Percentiles rank a stretch among this genome's conserved stretches.
Conservation (phyloP, 2,329 filamentous ascomycete genomes). For the Exophiala oligosperma region DNA sequence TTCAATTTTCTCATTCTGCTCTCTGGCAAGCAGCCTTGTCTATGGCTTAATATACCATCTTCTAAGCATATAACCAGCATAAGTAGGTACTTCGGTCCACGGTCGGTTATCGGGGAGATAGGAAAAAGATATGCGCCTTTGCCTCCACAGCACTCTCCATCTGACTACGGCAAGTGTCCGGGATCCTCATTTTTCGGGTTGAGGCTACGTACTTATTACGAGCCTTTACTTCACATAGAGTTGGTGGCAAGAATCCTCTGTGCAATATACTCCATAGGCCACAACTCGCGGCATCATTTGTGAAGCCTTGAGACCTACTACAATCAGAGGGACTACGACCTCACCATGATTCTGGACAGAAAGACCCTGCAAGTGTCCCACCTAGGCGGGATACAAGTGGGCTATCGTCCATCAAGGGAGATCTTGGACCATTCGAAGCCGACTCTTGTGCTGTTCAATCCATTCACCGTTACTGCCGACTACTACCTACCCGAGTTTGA, state of each 20-base stretch:
- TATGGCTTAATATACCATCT: too few relatives aligned
- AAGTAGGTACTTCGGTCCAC: not conserved
- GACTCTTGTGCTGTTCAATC: conserved; percentile 53
- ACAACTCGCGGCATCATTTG: too few relatives aligned
- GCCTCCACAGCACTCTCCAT: not conserved
- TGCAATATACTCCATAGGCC: too few relatives aligned
- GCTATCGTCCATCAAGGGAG: not conserved
- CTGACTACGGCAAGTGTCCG: not conserved
- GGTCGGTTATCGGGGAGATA: conserved; percentile 3
- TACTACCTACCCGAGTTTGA: conserved; percentile 44
- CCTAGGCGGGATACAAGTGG: conserved; percentile 8
- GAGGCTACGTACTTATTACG: too few relatives aligned
- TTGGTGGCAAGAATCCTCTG: too few relatives aligned
- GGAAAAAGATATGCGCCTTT: conserved; percentile 1
- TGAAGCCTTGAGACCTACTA: too few relatives aligned
- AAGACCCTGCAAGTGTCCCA: conserved; percentile 7
- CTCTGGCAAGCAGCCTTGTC: too few relatives aligned
- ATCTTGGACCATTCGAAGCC: conserved; percentile 39
- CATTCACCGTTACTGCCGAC: conserved; percentile 49
- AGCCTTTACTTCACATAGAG: too few relatives aligned
- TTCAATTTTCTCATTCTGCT: too few relatives aligned
- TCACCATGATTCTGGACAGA: conserved; percentile 1
- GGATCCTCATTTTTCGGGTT: not conserved
- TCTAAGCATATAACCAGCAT: too few relatives aligned
- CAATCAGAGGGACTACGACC: not conserved